Evolutionary conservation across 345 rosid genomes (phyloP), one percentile per base, ranked within the genome.

Genomic region (Gossypium thurberi): DNA sequence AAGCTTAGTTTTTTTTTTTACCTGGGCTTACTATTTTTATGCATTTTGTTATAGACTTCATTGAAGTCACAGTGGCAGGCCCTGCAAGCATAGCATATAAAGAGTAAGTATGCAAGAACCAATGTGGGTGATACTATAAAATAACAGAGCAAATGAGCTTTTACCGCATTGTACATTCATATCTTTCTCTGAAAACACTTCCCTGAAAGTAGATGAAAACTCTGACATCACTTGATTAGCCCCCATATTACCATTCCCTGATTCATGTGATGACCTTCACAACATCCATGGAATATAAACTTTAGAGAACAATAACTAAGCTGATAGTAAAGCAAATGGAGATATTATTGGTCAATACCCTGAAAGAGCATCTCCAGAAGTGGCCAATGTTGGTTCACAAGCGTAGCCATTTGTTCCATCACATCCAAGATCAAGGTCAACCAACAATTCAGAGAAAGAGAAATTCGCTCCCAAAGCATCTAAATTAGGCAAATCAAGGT

Each of bases 11-110:
- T 28, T 28, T 28, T 28, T 28, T 66, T 61, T 78, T 86, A 91
- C 96, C 87, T 52, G 96, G 93, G 79, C 90, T 89, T 69, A 86
- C 75, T 70, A 91, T 91, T 66, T 79, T 81, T 76, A 87, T 67
- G 79, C 90, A 85, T 80, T 89, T 89, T 65, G 91, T 84, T 74
- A 84, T 68, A 48, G 92, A 87, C 81, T 81, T 89, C 70, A 89
- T 78, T 37, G 88, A 77, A 67, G 92, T 84, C 73, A 74, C 55
- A 25, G 84, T 26, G 66, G 85, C 90, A 1, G 87, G 56, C 46
- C 91, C 94, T 91, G 87, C 56, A 78, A 68, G 2, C 71, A 65
- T 5, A 75, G 73, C 75, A 11, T 58, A 44, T 26, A n/a, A n/a
- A 33, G 17, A 47, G 48, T 51, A 52, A 40, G 28, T 2, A 59